Base-by-base conservation (phyloP, 139 green algal genomes). In the Volvox reticuliferus region DNA sequence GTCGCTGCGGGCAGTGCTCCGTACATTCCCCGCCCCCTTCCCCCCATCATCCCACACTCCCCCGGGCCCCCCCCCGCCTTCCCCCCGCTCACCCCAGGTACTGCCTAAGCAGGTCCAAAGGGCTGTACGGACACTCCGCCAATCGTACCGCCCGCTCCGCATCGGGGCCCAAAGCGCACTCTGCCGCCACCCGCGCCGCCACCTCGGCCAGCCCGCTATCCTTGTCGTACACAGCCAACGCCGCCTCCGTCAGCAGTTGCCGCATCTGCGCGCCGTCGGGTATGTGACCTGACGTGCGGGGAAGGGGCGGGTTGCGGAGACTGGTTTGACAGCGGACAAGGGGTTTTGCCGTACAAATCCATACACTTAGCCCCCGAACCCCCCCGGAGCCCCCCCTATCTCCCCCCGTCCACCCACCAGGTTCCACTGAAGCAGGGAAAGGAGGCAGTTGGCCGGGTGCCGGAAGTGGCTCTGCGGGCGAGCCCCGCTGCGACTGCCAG, bases 181-280 rank as follows among this genome's bases (percentile, higher is more conserved):
- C 73, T 19, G 1, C 50, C 55, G 35, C 26, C 55, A 65, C 86
- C 73, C 1, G 30, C 55, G 12, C 19, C 20, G 73, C 86, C 55
- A 78, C 75, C 30, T 63, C 73, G 71, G 55, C 22, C 73, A 90
- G 44, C 13, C 71, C 55, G 35, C 55, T 36, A 24, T 17, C 71
- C 17, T 36, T 50, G 73, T 12, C 71, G 44, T 61, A 65, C 86
- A 75, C 86, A 55, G 86, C 86, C 73, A 84, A 32, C 12, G 86
- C 86, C 86, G 86, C 86, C 73, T 83, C 86, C 75, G 75, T 65
- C 86, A 90, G 86, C 86, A 90, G n/a, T 12, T n/a, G 61, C 35
- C 73, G 73, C 73, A 90, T 62, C 55, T 90, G 30, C n/a, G 2
- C 55, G n/a, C 50, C 86, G 65, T n/a, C 55, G 73, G 86, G 86